Percentiles rank a stretch among this genome's conserved stretches.
These are phyloP conservation scores for Kodamaea hsintzibuensis DNA, from an alignment of 805 yeast genomes.

Conservation along the genomic window DNA sequence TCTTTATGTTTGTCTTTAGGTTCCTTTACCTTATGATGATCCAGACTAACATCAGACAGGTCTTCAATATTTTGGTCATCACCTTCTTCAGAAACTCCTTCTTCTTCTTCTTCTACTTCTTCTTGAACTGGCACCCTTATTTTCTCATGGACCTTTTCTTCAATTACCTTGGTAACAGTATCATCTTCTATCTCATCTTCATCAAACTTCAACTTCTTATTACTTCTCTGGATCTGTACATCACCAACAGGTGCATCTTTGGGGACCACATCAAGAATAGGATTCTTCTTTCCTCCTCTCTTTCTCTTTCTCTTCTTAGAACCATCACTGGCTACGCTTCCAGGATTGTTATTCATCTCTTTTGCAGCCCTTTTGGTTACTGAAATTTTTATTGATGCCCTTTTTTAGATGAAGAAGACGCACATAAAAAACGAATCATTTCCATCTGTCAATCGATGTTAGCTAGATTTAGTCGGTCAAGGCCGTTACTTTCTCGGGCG, in stretches of 20 bases:
- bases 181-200: constrained; percentile 9
- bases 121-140: no score
- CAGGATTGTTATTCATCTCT: constrained; percentile 15
- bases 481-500: not conserved
- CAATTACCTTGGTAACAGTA: no score
- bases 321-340: constrained; percentile 8
- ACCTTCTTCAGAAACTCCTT: not conserved
- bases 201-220: constrained; percentile 18
- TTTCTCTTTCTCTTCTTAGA: constrained; percentile 29
- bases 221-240: constrained; percentile 12
- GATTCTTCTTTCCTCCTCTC: constrained; percentile 25
- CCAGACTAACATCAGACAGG: not conserved
- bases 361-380: not conserved
- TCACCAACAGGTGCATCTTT: constrained; percentile 15
- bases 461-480: not conserved
- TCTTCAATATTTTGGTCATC: no score
- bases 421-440: not conserved
- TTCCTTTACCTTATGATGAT: not conserved
- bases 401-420: not conserved
- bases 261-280: not conserved
- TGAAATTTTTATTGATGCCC: not conserved
- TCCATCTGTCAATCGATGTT: not conserved
- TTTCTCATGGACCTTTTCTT: not conserved
- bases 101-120: constrained; percentile 1
- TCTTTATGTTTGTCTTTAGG: not conserved